phyloP scores from a whole-genome alignment of 208 protist species.

The Polymyxa betae region DNA sequence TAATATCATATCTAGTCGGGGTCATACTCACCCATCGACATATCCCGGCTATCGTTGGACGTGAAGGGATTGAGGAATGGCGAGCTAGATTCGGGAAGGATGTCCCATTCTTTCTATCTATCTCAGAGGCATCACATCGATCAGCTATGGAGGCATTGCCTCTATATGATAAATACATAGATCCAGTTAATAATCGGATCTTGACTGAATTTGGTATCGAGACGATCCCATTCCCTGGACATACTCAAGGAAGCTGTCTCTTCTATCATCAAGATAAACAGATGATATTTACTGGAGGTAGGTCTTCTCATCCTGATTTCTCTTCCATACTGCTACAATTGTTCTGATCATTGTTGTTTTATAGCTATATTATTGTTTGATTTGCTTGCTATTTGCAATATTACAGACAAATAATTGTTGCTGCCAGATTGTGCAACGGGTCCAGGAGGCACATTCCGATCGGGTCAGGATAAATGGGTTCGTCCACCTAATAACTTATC shows the following conservation, averaged over 20 bases:
- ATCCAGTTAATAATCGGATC: background rate
- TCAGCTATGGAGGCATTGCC: background rate
- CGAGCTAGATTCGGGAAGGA: background rate
- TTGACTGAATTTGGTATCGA: background rate
- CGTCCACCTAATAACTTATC: background rate
- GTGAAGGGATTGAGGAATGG: background rate
- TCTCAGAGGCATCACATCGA: background rate
- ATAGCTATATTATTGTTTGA: background rate
- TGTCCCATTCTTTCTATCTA: background rate
- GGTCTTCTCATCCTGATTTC: too few species aligned
- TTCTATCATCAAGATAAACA: background rate
- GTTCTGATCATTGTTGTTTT: background rate
- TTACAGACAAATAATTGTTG: too few species aligned
- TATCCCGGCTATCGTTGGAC: background rate
- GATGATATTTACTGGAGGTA: background rate
- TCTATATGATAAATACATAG: background rate
- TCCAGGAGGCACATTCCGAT: background rate
- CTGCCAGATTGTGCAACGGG: background rate
- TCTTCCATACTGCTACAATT: too few species aligned
- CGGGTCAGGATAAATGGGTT: background rate
- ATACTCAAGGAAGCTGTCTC: background rate
- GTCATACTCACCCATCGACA: background rate
- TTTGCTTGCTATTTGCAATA: too few species aligned
- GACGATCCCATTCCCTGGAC: background rate
- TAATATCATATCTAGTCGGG: background rate